Percentiles rank a stretch among this genome's conserved stretches.
phyloP scores from a whole-genome alignment of 495 filamentous ascomycete genomes.

The Sordaria brevicollis region DNA sequence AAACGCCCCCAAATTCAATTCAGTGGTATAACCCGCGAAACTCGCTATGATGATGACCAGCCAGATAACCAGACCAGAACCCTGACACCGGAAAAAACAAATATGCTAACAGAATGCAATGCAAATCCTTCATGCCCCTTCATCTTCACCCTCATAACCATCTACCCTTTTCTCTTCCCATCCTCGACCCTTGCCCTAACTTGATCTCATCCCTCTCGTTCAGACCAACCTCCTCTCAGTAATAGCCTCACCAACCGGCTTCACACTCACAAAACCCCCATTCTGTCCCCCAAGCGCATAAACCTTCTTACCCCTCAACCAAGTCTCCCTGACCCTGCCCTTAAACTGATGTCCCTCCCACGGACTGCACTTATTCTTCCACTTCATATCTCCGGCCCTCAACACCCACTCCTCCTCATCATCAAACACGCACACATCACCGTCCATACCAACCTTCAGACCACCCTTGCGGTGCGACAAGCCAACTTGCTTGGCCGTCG shows the following conservation, averaged over 20 bases:
- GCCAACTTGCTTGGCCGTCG: conserved; percentile 87
- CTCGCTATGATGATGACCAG: not conserved
- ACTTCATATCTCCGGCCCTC: conserved; percentile 59
- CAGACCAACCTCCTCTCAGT: conserved; percentile 28
- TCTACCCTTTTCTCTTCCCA: not conserved
- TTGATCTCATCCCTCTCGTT: not conserved
- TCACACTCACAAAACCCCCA: conserved; percentile 27
- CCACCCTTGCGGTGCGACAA: conserved; percentile 75
- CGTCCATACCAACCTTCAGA: conserved; percentile 76
- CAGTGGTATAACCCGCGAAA: not conserved
- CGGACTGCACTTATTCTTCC: conserved; percentile 88
- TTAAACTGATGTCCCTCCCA: conserved; percentile 77
- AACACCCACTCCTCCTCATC: conserved; percentile 69
- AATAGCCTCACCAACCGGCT: conserved; percentile 33
- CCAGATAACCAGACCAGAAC: not conserved
- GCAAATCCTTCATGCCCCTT: not conserved
- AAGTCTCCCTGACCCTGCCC: conserved; percentile 82
- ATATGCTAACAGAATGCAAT: not conserved
- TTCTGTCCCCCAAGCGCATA: conserved; percentile 43
- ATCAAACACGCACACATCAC: conserved; percentile 89
- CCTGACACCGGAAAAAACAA: not conserved
- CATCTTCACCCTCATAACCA: not conserved
- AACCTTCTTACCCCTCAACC: conserved; percentile 70
- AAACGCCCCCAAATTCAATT: not conserved
- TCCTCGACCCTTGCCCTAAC: not conserved